Evolutionary conservation across 2,329 filamentous ascomycete genomes (phyloP).

Genomic region (Fusarium mundagurra): DNA sequence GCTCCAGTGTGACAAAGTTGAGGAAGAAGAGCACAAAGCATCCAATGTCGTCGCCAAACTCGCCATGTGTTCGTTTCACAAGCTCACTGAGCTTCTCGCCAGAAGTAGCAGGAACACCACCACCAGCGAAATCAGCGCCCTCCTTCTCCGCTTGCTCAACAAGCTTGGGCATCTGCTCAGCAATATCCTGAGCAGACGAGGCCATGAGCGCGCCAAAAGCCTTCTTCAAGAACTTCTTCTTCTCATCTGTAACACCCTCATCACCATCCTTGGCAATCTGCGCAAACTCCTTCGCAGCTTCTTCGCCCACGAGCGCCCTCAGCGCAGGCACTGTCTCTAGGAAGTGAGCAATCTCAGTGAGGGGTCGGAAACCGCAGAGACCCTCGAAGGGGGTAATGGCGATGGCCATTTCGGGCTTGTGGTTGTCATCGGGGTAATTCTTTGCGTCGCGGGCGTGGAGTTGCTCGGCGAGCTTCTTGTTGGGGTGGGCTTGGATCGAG

Average conservation of each 20-base stretch:
- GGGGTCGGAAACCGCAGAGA: slow-evolving; percentile 91
- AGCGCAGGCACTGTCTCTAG: slow-evolving; percentile 68
- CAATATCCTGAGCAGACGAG: slow-evolving; percentile 68
- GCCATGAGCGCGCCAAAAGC: slow-evolving; percentile 86
- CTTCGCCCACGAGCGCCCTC: slow-evolving; percentile 72
- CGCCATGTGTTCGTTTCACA: slow-evolving; percentile 77
- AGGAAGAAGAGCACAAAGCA: slow-evolving; percentile 97
- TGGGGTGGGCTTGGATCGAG: slow-evolving; percentile 96
- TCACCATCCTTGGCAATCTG: slow-evolving; percentile 57
- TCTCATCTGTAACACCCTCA: slow-evolving; percentile 60
- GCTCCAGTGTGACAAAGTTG: slow-evolving; percentile 88
- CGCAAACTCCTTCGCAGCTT: slow-evolving; percentile 65
- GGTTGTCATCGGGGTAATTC: slow-evolving; percentile 99
- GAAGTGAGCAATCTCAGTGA: slow-evolving; percentile 88
- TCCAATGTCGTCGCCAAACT: slow-evolving; percentile 91
- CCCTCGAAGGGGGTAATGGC: slow-evolving; percentile 97
- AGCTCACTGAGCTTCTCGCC: slow-evolving; percentile 80
- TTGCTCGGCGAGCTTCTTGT: slow-evolving; percentile 89
- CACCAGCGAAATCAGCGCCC: slow-evolving; percentile 77
- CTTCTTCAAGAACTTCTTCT: slow-evolving; percentile 81
- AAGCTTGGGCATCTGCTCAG: slow-evolving; percentile 70
- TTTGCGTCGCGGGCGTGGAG: slow-evolving; percentile 86
- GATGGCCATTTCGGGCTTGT: slow-evolving; percentile 99
- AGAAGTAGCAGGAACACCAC: slow-evolving; percentile 72
- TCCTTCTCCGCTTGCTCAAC: slow-evolving; percentile 75